Evolutionary conservation across 2,329 filamentous ascomycete species (phyloP).

Genomic region (Rhytidhysteron rufulum): DNA sequence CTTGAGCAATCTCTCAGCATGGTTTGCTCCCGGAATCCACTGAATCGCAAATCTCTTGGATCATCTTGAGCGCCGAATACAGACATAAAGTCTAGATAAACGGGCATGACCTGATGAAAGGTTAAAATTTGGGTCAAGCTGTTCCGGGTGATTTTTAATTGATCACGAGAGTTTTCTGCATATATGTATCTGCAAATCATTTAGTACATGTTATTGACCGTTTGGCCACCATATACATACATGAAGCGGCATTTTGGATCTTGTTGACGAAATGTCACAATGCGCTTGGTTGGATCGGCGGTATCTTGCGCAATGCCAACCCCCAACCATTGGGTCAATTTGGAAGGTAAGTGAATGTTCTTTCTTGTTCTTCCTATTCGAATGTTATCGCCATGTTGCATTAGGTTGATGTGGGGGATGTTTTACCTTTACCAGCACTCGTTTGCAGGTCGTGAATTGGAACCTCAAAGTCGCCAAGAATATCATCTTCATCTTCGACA

Average conservation of each 20-base stretch:
- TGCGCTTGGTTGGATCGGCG: slow-evolving; percentile 1
- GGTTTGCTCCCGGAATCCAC: slow-evolving; percentile 34
- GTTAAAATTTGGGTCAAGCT: slow-evolving; percentile 17
- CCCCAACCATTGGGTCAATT: slow-evolving; percentile 12
- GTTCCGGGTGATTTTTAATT: slow-evolving; percentile 13
- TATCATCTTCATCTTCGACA: slow-evolving; percentile 7
- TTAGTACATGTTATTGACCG: neutral
- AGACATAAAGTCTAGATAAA: slow-evolving; percentile 38
- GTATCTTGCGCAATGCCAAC: neutral
- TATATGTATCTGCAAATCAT: slow-evolving; percentile 14
- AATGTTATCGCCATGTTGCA: no score
- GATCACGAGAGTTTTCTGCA: slow-evolving; percentile 10
- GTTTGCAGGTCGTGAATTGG: slow-evolving; percentile 12
- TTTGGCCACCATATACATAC: slow-evolving; percentile 8
- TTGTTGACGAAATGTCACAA: slow-evolving; percentile 4
- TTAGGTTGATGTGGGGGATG: no score
- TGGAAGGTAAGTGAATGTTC: slow-evolving; percentile 10
- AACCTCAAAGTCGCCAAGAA: slow-evolving; percentile 11
- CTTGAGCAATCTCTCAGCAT: slow-evolving; percentile 12
- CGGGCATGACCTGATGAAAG: slow-evolving; percentile 40
- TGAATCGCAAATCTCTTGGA: slow-evolving; percentile 31
- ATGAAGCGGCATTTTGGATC: slow-evolving; percentile 23
- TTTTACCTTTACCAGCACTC: slow-evolving; percentile 9
- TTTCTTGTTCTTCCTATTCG: no score
- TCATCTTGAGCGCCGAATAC: slow-evolving; percentile 32